phyloP scores from a whole-genome alignment of 129 eudicot genomes.

The Pulicaria dysenterica region DNA sequence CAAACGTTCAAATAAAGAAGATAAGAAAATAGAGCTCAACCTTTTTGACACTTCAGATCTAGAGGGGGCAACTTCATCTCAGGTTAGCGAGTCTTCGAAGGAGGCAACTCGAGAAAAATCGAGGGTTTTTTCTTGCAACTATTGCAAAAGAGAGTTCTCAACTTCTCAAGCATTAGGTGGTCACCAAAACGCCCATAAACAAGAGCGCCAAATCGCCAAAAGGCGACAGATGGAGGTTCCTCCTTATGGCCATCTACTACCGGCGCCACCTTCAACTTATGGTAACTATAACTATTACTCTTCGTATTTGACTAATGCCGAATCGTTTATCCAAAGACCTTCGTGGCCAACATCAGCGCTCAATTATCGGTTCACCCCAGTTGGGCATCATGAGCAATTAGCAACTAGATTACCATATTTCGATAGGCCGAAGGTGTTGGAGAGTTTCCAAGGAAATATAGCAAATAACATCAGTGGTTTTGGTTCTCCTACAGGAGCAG shows the following conservation, averaged over 20 bases:
- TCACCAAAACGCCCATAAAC: constrained; percentile 82
- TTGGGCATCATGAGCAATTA: constrained; percentile 41
- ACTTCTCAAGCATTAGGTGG: constrained; percentile 82
- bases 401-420: constrained; percentile 21
- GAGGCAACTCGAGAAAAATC: constrained; percentile 40
- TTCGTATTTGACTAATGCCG: constrained; percentile 35
- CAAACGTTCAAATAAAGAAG: constrained; percentile 32
- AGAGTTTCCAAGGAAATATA: constrained; percentile 32
- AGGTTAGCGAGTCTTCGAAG: constrained; percentile 45
- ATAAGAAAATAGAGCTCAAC: constrained; percentile 45
- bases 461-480: constrained; percentile 21
- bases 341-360: constrained; percentile 40
- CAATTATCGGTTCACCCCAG: constrained; percentile 28
- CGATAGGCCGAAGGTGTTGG: constrained; percentile 38
- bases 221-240: constrained; percentile 52
- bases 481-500: constrained; percentile 23
- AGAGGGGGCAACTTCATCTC: constrained; percentile 31
- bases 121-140: constrained; percentile 59
- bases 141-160: constrained; percentile 63
- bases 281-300: constrained; percentile 43
- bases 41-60: constrained; percentile 38
- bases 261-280: constrained; percentile 31
- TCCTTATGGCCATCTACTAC: constrained; percentile 43
- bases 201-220: constrained; percentile 60
- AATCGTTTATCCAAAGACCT: constrained; percentile 50